A percentile compares a stretch with the other conserved stretches of the same genome.
Conservation (phyloP, 1,284 basidiomycete species). For the Clitocybe nebularis region DNA sequence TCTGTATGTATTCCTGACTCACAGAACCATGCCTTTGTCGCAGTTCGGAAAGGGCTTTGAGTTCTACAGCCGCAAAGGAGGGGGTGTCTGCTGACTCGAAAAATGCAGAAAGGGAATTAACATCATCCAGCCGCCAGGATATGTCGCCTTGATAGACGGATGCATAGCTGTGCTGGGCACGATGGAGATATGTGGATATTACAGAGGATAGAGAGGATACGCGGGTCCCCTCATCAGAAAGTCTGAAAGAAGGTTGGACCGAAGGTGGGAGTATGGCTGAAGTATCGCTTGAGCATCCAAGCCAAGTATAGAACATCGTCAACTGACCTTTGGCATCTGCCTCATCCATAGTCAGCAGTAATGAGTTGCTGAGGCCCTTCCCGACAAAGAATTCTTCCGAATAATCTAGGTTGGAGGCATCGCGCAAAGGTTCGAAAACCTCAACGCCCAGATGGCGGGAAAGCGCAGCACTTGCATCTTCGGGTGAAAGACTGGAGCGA, state of each 20-base stretch:
- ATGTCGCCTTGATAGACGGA: constrained; percentile 39
- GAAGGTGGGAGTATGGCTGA: constrained; percentile 50
- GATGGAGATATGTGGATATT: constrained; percentile 51
- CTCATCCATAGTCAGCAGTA: constrained; percentile 58
- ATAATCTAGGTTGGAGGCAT: constrained; percentile 28
- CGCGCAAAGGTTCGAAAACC: constrained; percentile 49
- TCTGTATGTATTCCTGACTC: constrained; percentile 52
- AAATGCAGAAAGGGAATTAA: constrained; percentile 44
- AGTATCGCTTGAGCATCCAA: not conserved
- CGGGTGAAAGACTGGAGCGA: constrained; percentile 38
- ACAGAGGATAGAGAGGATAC: constrained; percentile 42
- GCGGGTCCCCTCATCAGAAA: constrained; percentile 27
- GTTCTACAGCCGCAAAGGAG: constrained; percentile 59
- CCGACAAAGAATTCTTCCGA: constrained; percentile 54
- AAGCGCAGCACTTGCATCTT: constrained; percentile 54
- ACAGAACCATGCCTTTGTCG: constrained; percentile 41
- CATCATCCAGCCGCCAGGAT: constrained; percentile 38
- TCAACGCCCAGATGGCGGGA: constrained; percentile 71
- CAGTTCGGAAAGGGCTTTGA: constrained; percentile 47
- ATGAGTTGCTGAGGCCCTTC: constrained; percentile 42
- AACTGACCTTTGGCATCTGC: constrained; percentile 55
- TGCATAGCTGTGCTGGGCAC: constrained; percentile 55
- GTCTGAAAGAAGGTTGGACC: constrained; percentile 40
- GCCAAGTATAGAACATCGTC: constrained; percentile 19
- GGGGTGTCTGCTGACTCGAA: constrained; percentile 40